Conservation (phyloP, 169 alveolate species). For the Plasmodium cynomolgi region DNA sequence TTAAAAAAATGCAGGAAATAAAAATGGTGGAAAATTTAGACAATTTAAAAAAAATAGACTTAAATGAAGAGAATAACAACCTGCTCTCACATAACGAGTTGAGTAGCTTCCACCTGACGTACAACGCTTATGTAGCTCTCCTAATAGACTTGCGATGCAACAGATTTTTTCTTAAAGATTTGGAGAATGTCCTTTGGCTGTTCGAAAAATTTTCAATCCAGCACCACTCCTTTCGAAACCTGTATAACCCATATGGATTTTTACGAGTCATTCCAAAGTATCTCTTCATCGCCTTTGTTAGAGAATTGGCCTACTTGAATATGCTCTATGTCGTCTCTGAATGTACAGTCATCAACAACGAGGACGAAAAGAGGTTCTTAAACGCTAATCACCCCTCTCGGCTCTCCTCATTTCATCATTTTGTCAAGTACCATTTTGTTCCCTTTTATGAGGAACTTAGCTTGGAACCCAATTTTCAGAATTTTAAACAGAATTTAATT, state of each 20-base stretch:
- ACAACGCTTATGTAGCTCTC: slow-evolving; percentile 78
- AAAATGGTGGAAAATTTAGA: slow-evolving; percentile 53
- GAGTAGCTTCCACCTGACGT: slow-evolving; percentile 67
- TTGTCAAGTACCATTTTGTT: slow-evolving; percentile 78
- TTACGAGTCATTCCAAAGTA: slow-evolving; percentile 78
- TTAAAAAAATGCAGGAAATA: slow-evolving; percentile 64
- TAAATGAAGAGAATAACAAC: slow-evolving; percentile 30
- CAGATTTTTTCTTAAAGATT: slow-evolving; percentile 73
- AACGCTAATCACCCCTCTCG: slow-evolving; percentile 83
- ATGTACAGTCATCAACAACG: slow-evolving; percentile 52
- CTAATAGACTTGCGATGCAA: slow-evolving; percentile 74
- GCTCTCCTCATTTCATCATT: slow-evolving; percentile 83
- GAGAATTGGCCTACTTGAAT: slow-evolving; percentile 85
- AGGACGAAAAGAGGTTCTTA: slow-evolving; percentile 68
- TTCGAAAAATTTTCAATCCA: slow-evolving; percentile 82
- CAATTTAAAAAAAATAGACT: slow-evolving; percentile 54
- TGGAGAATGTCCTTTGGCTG: slow-evolving; percentile 75
- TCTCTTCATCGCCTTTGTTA: slow-evolving; percentile 82
- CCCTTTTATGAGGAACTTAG: slow-evolving; percentile 69
- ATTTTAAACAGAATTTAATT: slow-evolving; percentile 44
- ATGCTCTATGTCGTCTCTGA: slow-evolving; percentile 80
- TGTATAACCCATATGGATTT: slow-evolving; percentile 64
- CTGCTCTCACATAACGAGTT: slow-evolving; percentile 30
- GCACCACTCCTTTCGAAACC: slow-evolving; percentile 24
- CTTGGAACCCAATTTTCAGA: slow-evolving; percentile 43